A percentile compares a stretch with the other conserved stretches of the same genome.
Conservation (phyloP, 139 green algal species). For the Picochlorum sp. region DNA sequence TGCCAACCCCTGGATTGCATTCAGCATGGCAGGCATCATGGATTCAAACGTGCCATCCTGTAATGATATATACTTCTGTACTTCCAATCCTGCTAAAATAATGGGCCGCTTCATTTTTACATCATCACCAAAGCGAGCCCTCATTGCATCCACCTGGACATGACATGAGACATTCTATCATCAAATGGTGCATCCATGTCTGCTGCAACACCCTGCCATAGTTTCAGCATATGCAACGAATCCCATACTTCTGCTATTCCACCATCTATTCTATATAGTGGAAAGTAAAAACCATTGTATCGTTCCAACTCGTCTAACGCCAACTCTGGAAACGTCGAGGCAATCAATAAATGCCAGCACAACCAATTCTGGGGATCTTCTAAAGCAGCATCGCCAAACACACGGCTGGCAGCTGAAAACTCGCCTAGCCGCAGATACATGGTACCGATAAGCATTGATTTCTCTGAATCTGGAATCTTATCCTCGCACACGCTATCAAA, state of each 20-base stretch:
- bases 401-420: constrained; percentile 1
- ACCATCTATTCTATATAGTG: constrained; percentile 4
- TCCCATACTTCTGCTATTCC: constrained; percentile 25
- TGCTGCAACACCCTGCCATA: background rate
- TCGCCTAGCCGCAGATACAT: constrained; percentile 31
- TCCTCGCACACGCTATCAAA: constrained; percentile 6
- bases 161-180: background rate
- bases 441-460: constrained; percentile 29
- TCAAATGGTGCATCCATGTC: background rate
- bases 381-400: constrained; percentile 18
- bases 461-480: constrained; percentile 29
- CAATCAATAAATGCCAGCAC: constrained; percentile 31
- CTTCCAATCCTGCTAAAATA: too few relatives aligned
- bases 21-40: too few relatives aligned
- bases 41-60: too few relatives aligned
- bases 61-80: too few relatives aligned
- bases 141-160: too few relatives aligned
- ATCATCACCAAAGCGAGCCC: too few relatives aligned
- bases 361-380: constrained; percentile 54
- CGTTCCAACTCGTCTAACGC: background rate
- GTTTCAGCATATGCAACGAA: background rate
- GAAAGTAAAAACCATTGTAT: background rate
- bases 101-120: too few relatives aligned
- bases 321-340: background rate
- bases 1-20: too few relatives aligned